Percentiles rank a stretch among this genome's conserved stretches.
Evolutionary conservation across 495 filamentous ascomycete species (phyloP).

Genomic region (Penicillium cosmopolitanum): DNA sequence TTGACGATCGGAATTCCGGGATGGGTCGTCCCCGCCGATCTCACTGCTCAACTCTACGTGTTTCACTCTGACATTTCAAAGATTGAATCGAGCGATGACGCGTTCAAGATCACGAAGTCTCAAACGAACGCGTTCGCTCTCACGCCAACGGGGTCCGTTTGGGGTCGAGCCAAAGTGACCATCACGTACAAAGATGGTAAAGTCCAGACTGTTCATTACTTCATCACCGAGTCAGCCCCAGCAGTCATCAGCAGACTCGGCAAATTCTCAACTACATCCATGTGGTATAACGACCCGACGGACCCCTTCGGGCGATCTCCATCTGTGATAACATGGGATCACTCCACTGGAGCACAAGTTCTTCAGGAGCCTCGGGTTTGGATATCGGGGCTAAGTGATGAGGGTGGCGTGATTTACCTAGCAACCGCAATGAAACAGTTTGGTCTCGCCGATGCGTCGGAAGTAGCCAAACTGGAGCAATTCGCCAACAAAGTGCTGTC

Average conservation of each 20-base stretch:
- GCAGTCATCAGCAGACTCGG: constrained; percentile 36
- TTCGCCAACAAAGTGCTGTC: constrained; percentile 49
- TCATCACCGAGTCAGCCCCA: constrained; percentile 44
- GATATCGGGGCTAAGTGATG: constrained; percentile 57
- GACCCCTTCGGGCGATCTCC: constrained; percentile 53
- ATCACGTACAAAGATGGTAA: constrained; percentile 45
- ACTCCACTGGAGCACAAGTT: constrained; percentile 38
- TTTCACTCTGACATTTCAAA: constrained; percentile 24
- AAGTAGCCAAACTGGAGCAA: constrained; percentile 50
- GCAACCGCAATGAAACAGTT: constrained; percentile 52
- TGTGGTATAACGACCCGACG: constrained; percentile 46
- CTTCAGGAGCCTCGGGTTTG: constrained; percentile 54
- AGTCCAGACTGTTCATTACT: constrained; percentile 54
- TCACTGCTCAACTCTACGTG: constrained; percentile 43
- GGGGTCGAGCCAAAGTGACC: constrained; percentile 43
- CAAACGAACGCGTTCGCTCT: constrained; percentile 8
- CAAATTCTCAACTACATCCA: constrained; percentile 42
- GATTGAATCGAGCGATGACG: constrained; percentile 20
- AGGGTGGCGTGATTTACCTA: constrained; percentile 54
- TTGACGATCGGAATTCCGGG: constrained; percentile 51
- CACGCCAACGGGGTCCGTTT: constrained; percentile 13
- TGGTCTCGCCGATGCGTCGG: constrained; percentile 41
- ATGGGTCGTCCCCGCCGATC: constrained; percentile 49
- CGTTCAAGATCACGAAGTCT: constrained; percentile 26
- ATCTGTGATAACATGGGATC: constrained; percentile 55